These are phyloP conservation scores for Rhipidocladum racemiflorum DNA, from an alignment of 176 grass and related monocot genomes.

Conservation along the genomic window DNA sequence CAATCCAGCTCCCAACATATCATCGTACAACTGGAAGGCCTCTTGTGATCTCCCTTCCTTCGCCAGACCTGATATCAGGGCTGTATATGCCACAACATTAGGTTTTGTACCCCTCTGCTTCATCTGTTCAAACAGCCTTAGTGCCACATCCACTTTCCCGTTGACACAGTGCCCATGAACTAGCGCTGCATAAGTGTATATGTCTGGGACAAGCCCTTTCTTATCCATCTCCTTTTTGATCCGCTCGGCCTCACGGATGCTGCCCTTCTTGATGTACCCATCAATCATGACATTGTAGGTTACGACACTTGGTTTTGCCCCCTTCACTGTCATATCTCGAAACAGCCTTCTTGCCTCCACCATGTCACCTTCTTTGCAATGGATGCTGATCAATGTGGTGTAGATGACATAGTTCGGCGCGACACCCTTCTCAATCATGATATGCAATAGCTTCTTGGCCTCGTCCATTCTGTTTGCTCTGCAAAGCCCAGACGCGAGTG, in stretches of 20 bases:
- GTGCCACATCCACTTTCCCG: conserved; percentile 65
- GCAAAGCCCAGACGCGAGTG: conserved; percentile 60
- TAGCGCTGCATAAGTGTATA: conserved; percentile 74
- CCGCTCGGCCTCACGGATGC: conserved; percentile 68
- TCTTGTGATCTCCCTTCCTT: conserved; percentile 82
- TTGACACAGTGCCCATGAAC: conserved; percentile 77
- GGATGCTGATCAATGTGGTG: conserved; percentile 75
- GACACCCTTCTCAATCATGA: conserved; percentile 67
- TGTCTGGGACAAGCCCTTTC: conserved; percentile 67
- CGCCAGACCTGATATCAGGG: conserved; percentile 69
- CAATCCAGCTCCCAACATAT: conserved; percentile 70
- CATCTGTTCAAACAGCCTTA: conserved; percentile 76
- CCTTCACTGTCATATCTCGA: conserved; percentile 57
- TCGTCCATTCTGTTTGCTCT: conserved; percentile 52
- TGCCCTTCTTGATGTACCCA: conserved; percentile 75
- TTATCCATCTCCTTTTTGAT: conserved; percentile 88
- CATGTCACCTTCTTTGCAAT: conserved; percentile 86
- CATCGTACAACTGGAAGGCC: conserved; percentile 67
- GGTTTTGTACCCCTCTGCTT: conserved; percentile 46
- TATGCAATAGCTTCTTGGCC: conserved; percentile 65
- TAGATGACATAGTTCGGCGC: conserved; percentile 47
- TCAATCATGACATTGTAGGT: conserved; percentile 89
- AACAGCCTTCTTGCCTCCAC: conserved; percentile 78
- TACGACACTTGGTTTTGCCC: conserved; percentile 40
- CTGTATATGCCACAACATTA: conserved; percentile 69